A percentile compares a stretch with the other conserved stretches of the same genome.
These are phyloP conservation scores for Pulicaria dysenterica DNA, from an alignment of 129 eudicot species.

Conservation along the genomic window DNA sequence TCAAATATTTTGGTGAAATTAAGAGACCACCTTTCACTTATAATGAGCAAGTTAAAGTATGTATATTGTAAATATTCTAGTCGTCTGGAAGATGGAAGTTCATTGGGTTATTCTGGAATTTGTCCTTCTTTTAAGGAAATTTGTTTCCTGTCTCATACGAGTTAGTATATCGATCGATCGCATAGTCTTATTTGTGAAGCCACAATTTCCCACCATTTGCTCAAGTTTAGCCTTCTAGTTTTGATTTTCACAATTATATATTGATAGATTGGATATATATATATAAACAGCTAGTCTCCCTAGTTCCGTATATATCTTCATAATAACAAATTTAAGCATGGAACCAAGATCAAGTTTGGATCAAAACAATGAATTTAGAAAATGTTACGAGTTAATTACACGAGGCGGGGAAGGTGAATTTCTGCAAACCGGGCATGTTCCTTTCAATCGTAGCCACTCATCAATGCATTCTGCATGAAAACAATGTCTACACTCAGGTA, in stretches of 20 bases:
- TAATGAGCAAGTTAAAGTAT: too few relatives aligned
- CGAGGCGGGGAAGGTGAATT: conserved; percentile 56
- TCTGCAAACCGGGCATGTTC: conserved; percentile 75
- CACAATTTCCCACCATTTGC: conserved; percentile 47
- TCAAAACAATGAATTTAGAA: background rate
- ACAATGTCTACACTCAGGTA: conserved; percentile 77
- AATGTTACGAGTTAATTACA: conserved; percentile 12
- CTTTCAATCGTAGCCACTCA: conserved; percentile 69
- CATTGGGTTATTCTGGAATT: too few relatives aligned
- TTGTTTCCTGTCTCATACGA: too few relatives aligned
- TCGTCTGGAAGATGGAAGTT: too few relatives aligned
- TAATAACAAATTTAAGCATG: background rate
- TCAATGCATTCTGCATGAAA: conserved; percentile 78
- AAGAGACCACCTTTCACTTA: too few relatives aligned
- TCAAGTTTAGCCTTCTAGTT: background rate
- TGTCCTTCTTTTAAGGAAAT: too few relatives aligned
- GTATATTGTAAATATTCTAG: too few relatives aligned
- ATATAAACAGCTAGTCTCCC: too few relatives aligned
- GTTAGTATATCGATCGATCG: too few relatives aligned
- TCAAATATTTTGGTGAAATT: too few relatives aligned
- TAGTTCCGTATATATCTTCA: too few relatives aligned
- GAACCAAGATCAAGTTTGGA: background rate
- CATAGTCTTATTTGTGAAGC: conserved; percentile 38
- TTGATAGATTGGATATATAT: too few relatives aligned
- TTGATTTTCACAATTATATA: conserved; percentile 7